Percentiles rank a stretch among this genome's conserved stretches.
Evolutionary conservation across 2,329 filamentous ascomycete species (phyloP).

Genomic region (Corynespora cassiicola): DNA sequence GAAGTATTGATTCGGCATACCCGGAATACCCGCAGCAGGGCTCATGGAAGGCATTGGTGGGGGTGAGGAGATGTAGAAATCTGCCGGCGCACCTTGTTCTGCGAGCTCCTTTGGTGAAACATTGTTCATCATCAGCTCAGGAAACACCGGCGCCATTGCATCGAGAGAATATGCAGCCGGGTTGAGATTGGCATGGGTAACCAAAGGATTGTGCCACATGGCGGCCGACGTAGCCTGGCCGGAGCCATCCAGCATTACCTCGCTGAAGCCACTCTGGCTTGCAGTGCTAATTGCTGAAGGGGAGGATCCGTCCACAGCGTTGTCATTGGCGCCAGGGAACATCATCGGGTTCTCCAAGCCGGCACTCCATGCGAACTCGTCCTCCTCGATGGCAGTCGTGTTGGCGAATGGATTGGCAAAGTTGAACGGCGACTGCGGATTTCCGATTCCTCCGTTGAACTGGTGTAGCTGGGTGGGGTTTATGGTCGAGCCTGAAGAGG

Average conservation of each 20-base stretch:
- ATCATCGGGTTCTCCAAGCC: constrained; percentile 75
- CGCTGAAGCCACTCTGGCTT: constrained; percentile 89
- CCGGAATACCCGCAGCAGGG: constrained; percentile 70
- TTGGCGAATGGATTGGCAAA: constrained; percentile 61
- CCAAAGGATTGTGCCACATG: constrained; percentile 56
- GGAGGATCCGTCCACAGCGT: constrained; percentile 88
- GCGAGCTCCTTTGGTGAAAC: constrained; percentile 78
- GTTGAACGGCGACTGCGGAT: constrained; percentile 57
- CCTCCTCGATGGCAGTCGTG: constrained; percentile 68
- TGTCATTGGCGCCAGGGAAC: constrained; percentile 68
- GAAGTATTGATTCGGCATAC: constrained; percentile 65
- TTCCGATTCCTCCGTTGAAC: constrained; percentile 77
- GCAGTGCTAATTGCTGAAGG: constrained; percentile 95
- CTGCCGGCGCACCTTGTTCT: constrained; percentile 71
- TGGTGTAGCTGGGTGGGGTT: constrained; percentile 80
- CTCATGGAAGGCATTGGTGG: constrained; percentile 78
- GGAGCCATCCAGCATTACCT: constrained; percentile 84
- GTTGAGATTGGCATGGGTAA: constrained; percentile 71
- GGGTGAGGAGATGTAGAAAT: constrained; percentile 80
- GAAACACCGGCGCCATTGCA: constrained; percentile 74
- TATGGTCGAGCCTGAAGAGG: constrained; percentile 61
- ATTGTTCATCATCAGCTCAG: constrained; percentile 70
- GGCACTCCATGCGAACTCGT: constrained; percentile 87
- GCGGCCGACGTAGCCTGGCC: constrained; percentile 45
- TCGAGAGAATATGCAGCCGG: constrained; percentile 76